A percentile compares a stretch with the other conserved stretches of the same genome.
These are phyloP conservation scores for Geotrichum klebahnii DNA, from an alignment of 1,139 yeast genomes.

Conservation along the genomic window DNA sequence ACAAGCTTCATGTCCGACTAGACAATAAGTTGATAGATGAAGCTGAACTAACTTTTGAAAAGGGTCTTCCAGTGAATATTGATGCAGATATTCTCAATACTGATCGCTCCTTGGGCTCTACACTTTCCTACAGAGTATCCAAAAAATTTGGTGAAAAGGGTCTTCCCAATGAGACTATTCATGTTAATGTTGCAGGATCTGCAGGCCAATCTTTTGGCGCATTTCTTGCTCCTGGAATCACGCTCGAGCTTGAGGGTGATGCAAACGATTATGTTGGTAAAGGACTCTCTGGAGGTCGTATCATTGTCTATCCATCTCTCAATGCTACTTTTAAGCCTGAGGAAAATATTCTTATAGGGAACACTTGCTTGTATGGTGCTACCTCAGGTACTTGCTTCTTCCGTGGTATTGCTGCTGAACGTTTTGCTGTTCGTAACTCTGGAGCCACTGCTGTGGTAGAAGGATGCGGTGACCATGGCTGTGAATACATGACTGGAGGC, in stretches of 20 bases:
- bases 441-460: slow-evolving; percentile 96
- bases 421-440: slow-evolving; percentile 96
- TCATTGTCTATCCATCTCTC: slow-evolving; percentile 87
- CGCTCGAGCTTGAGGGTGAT: slow-evolving; percentile 95
- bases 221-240: slow-evolving; percentile 90
- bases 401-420: slow-evolving; percentile 96
- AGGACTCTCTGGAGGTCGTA: slow-evolving; percentile 92
- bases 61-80: slow-evolving; percentile 90
- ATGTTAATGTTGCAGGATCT: slow-evolving; percentile 82
- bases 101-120: slow-evolving; percentile 93
- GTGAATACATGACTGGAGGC: slow-evolving; percentile 99
- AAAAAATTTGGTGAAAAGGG: slow-evolving; percentile 90
- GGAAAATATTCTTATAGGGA: slow-evolving; percentile 94
- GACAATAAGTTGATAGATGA: slow-evolving; percentile 95
- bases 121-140: slow-evolving; percentile 88
- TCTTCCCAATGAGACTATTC: slow-evolving; percentile 91
- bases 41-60: slow-evolving; percentile 85
- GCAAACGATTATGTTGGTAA: slow-evolving; percentile 97
- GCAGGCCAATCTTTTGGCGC: slow-evolving; percentile 99
- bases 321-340: slow-evolving; percentile 83
- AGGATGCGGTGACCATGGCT: slow-evolving; percentile 97
- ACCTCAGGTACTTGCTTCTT: slow-evolving; percentile 91
- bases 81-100: slow-evolving; percentile 91
- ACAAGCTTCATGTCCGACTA: slow-evolving; percentile 81
- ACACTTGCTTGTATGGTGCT: slow-evolving; percentile 96